Conservation (phyloP, 1,284 basidiomycete genomes). For the Cryptococcus sp. region DNA sequence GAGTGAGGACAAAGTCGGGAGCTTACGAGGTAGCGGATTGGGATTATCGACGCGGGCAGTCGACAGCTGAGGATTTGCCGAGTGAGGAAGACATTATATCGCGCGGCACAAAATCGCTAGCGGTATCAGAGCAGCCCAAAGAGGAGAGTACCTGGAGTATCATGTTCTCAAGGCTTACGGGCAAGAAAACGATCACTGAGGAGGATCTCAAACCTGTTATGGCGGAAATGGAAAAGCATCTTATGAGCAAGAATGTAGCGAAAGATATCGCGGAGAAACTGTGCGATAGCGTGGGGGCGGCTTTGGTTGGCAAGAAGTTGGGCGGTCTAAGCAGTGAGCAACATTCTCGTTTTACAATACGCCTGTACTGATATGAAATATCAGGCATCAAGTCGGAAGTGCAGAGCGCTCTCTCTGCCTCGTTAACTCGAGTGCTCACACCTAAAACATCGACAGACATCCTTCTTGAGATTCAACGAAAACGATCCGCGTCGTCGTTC, state of each 20-base stretch:
- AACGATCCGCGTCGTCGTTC: constrained; percentile 62
- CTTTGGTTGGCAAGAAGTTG: constrained; percentile 85
- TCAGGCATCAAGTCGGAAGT: constrained; percentile 82
- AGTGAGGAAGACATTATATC: constrained; percentile 50
- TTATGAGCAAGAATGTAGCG: constrained; percentile 99
- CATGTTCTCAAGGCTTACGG: constrained; percentile 81
- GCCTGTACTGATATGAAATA: constrained; percentile 2
- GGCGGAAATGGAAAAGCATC: constrained; percentile 91
- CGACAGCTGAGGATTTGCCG: constrained; percentile 53
- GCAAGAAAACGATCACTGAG: constrained; percentile 74
- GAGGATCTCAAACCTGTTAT: constrained; percentile 85
- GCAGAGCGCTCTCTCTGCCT: constrained; percentile 75
- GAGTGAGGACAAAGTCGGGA: constrained; percentile 76
- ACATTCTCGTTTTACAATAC: constrained; percentile 6
- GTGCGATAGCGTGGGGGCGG: constrained; percentile 87
- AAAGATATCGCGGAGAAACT: constrained; percentile 92
- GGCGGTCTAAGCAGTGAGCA: constrained; percentile 77
- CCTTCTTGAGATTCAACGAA: constrained; percentile 65
- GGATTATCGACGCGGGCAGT: constrained; percentile 61
- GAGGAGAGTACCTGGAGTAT: constrained; percentile 51
- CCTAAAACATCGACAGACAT: constrained; percentile 96
- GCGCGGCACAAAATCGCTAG: constrained; percentile 25
- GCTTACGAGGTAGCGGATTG: constrained; percentile 93
- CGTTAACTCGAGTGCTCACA: constrained; percentile 90
- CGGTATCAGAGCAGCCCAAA: constrained; percentile 56